Evolutionary conservation across 2,329 filamentous ascomycete genomes (phyloP).

Genomic region (Massarina eburnea): DNA sequence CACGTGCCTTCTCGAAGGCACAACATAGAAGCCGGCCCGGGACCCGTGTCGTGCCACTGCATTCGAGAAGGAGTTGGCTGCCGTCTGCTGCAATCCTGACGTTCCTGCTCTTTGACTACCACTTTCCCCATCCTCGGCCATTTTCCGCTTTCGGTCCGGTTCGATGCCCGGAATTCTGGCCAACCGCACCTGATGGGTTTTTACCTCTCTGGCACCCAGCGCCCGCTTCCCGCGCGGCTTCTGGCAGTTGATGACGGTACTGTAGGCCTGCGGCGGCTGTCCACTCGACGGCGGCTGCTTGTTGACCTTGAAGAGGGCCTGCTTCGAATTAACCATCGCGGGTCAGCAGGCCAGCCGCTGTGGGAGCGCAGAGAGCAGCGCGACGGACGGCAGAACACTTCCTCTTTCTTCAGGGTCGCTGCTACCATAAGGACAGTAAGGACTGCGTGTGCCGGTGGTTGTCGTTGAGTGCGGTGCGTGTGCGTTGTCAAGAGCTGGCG

Average conservation of each 20-base stretch:
- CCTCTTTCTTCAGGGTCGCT: constrained; percentile 5
- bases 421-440: constrained; percentile 10
- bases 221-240: constrained; percentile 31
- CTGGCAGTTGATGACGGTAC: constrained; percentile 39
- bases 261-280: constrained; percentile 31
- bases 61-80: constrained; percentile 1
- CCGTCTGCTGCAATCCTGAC: constrained; percentile 9
- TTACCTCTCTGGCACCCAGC: constrained; percentile 10
- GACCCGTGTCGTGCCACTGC: neutral
- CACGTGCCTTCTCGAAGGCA: neutral
- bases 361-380: constrained; percentile 11
- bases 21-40: too few species aligned
- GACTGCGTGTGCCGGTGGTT: neutral
- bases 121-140: constrained; percentile 9
- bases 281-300: constrained; percentile 35
- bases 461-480: neutral
- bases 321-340: constrained; percentile 43
- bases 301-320: constrained; percentile 43
- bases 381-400: constrained; percentile 16
- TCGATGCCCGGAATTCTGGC: constrained; percentile 26
- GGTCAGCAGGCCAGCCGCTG: constrained; percentile 39
- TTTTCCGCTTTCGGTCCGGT: constrained; percentile 25
- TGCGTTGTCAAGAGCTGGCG: constrained; percentile 6
- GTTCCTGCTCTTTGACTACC: neutral
- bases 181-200: constrained; percentile 32